Evolutionary conservation across 192 early-diverging fungal genomes (phyloP).

Genomic region (Borealophlyctis nickersoniae): DNA sequence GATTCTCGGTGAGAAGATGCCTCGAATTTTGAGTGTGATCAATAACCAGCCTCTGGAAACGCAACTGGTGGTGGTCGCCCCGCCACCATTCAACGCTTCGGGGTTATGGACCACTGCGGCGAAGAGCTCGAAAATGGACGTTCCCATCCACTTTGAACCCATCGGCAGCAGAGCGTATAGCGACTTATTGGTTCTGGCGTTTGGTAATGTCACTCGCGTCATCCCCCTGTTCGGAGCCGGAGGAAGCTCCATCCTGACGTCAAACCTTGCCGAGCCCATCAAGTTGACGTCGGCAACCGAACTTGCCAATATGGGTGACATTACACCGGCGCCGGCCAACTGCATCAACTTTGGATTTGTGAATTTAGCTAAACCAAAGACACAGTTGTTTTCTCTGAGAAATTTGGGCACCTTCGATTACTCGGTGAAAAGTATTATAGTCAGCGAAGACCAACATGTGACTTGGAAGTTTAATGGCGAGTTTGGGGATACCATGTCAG

Average conservation of each 20-base stretch:
- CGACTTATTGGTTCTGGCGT: constrained; percentile 29
- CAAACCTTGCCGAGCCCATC: constrained; percentile 35
- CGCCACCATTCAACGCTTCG: constrained; percentile 29
- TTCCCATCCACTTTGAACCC: constrained; percentile 26
- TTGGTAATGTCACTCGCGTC: constrained; percentile 14
- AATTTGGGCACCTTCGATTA: constrained; percentile 51
- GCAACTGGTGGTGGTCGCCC: background rate
- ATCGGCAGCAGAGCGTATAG: constrained; percentile 25
- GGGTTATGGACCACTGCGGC: background rate
- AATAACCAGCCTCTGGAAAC: constrained; percentile 39
- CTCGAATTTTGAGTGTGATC: constrained; percentile 18
- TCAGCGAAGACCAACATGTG: constrained; percentile 33
- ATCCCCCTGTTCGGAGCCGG: constrained; percentile 38
- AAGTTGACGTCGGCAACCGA: background rate
- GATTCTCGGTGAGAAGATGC: constrained; percentile 20
- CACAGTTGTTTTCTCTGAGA: constrained; percentile 29
- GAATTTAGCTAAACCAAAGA: constrained; percentile 25
- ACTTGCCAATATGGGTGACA: constrained; percentile 7
- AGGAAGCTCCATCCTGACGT: constrained; percentile 27
- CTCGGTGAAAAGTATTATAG: constrained; percentile 40
- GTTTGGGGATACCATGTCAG: constrained; percentile 16
- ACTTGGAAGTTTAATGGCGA: constrained; percentile 50
- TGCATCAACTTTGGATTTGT: constrained; percentile 49
- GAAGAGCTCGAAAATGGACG: constrained; percentile 7
- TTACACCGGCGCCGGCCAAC: constrained; percentile 6